A percentile compares a stretch with the other conserved stretches of the same genome.
Conservation (phyloP, 129 eudicot genomes). For the Arctium lappa region DNA sequence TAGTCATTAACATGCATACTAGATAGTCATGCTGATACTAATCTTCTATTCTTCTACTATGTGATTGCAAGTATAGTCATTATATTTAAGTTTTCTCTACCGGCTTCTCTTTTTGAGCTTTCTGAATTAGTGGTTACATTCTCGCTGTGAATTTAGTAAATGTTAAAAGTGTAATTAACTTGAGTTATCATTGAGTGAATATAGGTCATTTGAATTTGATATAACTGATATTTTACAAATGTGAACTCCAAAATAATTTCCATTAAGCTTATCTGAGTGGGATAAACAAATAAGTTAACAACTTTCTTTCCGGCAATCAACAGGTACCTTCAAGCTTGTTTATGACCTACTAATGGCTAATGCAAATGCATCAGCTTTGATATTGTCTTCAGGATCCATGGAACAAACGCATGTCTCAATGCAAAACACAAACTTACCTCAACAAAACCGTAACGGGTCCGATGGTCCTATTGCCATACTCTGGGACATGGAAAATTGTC, state of each 20-base stretch:
- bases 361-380: constrained; percentile 40
- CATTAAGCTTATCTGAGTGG: neutral
- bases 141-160: neutral
- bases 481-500: constrained; percentile 99
- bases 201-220: neutral
- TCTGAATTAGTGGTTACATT: neutral
- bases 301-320: neutral
- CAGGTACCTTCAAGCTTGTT: constrained; percentile 15
- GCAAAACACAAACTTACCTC: constrained; percentile 36
- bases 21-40: neutral
- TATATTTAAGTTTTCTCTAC: neutral
- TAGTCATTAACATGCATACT: neutral
- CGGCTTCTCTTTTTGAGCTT: neutral
- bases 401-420: constrained; percentile 39
- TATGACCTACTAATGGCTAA: constrained; percentile 42
- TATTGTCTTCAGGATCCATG: constrained; percentile 44
- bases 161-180: neutral
- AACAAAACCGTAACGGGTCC: constrained; percentile 31
- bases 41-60: neutral
- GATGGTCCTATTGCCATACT: constrained; percentile 83
- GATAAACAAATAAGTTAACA: constrained; percentile 3
- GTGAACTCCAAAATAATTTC: neutral
- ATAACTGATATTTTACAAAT: neutral
- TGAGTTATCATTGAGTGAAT: neutral
- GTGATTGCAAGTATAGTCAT: neutral